Conservation (phyloP, 306 rosid genomes). For the Amphicarpaea edgeworthii region DNA sequence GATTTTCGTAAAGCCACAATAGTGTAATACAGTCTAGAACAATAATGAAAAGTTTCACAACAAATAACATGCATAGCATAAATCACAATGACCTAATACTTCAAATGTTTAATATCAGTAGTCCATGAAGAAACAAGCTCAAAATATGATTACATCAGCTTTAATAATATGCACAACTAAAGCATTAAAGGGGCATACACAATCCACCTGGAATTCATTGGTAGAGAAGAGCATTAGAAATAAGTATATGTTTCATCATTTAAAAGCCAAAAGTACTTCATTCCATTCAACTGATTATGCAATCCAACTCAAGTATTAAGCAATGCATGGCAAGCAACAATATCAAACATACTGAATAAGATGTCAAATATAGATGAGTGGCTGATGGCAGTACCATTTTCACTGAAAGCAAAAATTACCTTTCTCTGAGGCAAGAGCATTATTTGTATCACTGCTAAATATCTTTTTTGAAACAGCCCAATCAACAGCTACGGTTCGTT, state of each 20-base stretch:
- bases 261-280: neutral
- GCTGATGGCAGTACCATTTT: constrained; percentile 26
- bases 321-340: constrained; percentile 6
- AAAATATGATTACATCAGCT: neutral
- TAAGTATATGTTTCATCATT: no score
- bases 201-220: constrained; percentile 2
- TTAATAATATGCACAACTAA: constrained; percentile 14
- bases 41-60: constrained; percentile 32
- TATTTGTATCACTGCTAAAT: constrained; percentile 60
- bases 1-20: neutral
- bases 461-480: constrained; percentile 93
- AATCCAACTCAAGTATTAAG: constrained; percentile 31
- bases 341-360: neutral
- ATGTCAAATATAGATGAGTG: constrained; percentile 25
- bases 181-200: constrained; percentile 19
- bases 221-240: neutral
- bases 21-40: constrained; percentile 12
- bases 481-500: constrained; percentile 93
- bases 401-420: constrained; percentile 56
- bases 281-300: constrained; percentile 28
- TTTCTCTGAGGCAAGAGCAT: constrained; percentile 57
- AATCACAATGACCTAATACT: constrained; percentile 2
- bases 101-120: constrained; percentile 14
- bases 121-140: constrained; percentile 14
- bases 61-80: constrained; percentile 21